Percentiles rank a stretch among this genome's conserved stretches.
phyloP scores from a whole-genome alignment of 106 monocot genomes.

The Narthecium ossifragum region DNA sequence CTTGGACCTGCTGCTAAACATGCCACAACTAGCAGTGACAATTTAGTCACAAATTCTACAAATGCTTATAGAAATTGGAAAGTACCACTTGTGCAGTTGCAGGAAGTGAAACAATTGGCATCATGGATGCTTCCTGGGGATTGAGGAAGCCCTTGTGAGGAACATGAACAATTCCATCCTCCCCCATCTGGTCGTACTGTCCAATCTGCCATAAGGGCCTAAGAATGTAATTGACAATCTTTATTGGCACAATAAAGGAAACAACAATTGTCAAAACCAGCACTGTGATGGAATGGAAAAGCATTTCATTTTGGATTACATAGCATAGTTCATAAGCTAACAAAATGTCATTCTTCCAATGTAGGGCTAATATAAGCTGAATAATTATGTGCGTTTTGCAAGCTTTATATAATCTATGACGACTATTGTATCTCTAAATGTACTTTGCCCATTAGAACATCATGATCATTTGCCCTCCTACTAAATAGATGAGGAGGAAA shows the following conservation, averaged over 20 bases:
- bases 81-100: slow-evolving; percentile 79
- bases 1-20: neutral
- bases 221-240: neutral
- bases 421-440: no score
- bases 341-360: neutral
- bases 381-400: no score
- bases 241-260: neutral
- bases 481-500: no score
- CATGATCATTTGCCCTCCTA: no score
- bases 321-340: neutral
- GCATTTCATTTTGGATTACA: neutral
- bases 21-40: neutral
- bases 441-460: no score
- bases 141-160: slow-evolving; percentile 16
- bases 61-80: neutral
- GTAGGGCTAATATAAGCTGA: neutral
- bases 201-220: slow-evolving; percentile 4
- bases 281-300: no score
- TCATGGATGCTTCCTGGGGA: slow-evolving; percentile 16
- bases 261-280: neutral
- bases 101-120: slow-evolving; percentile 53
- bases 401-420: no score
- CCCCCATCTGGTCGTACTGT: slow-evolving; percentile 9
- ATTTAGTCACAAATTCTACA: neutral
- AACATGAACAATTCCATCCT: slow-evolving; percentile 68